Base-by-base conservation (phyloP, 225 moss, liverwort and hornwort genomes). In the Asterella californica region DNA sequence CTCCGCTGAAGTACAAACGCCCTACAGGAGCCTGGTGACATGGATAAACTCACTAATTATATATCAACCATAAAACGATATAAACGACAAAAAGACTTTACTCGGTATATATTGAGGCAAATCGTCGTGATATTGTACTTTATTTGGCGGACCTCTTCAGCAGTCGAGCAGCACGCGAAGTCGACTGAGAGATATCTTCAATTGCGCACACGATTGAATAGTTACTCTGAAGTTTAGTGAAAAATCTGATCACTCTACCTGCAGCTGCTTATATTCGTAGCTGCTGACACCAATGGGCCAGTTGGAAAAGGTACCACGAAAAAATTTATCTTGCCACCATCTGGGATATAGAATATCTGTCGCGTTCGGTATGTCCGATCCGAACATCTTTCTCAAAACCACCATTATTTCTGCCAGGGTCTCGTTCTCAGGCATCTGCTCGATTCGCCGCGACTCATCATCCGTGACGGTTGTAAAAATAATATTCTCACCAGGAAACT, bases 231-330 rank as follows among this genome's bases (percentile, higher is more conserved):
- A 88, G 76, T 37, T 75, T 32, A 0, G 74, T 5, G n/a, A 36
- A 84, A 91, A 65, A 78, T 66, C 55, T 83, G 57, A 0, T 54
- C 19, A 70, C 81, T 49, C 48, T 53, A 76, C 76, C 76, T 76
- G 59, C 37, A 76, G 61, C 38, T 76, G 76, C 76, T 59, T 76
- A 60, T 76, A 76, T 25, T 76, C 76, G 38, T 76, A 76, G 61
- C 76, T 62, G 60, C 76, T 82, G 5, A 87, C 85, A 25, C 91
- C 91, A 60, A 93, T 83, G 64, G 91, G 91, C 93, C 91, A 90
- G 75, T 93, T 93, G 10, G 93, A 90, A 70, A 52, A 93, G 54
- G 91, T 79, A 22, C 91, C 90, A n/a, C 83, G 75, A 72, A 88
- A 90, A 22, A 77, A 78, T 29, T 84, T 87, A 36, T 90, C 86